These are phyloP conservation scores for Bothriochloa decipiens DNA, from an alignment of 176 grass and related monocot species.

Conservation along the genomic window DNA sequence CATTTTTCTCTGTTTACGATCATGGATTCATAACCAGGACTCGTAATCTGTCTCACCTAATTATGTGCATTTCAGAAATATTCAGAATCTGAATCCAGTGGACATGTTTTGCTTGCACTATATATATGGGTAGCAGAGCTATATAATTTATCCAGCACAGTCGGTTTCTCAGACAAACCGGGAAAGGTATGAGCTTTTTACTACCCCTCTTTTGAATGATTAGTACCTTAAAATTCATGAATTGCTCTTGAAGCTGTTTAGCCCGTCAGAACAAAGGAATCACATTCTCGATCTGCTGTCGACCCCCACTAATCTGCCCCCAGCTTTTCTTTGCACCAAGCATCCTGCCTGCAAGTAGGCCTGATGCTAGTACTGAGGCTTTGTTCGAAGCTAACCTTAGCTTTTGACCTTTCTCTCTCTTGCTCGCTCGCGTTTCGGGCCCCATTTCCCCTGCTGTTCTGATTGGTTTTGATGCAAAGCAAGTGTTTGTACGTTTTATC, in stretches of 20 bases:
- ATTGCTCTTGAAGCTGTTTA: constrained; percentile 10
- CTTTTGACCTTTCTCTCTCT: not conserved
- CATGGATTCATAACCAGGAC: not conserved
- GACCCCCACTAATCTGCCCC: constrained; percentile 28
- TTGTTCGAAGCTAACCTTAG: not conserved
- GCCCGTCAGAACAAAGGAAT: constrained; percentile 23
- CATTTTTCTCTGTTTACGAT: not conserved
- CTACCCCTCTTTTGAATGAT: not conserved
- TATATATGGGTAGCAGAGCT: not conserved
- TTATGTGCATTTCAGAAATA: not conserved
- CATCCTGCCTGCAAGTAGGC: constrained; percentile 35
- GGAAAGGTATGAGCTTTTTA: not conserved
- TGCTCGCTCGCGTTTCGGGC: not conserved
- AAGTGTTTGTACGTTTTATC: not conserved
- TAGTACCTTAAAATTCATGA: constrained; percentile 36
- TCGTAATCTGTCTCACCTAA: not conserved
- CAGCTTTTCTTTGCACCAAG: constrained; percentile 18
- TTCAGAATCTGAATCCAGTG: not conserved
- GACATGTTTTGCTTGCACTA: not conserved
- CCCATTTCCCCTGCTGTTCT: not conserved
- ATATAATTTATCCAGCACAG: not conserved
- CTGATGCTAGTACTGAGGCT: constrained; percentile 14
- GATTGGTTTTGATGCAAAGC: not conserved
- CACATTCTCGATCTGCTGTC: constrained; percentile 14
- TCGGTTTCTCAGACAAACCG: not conserved